Base-by-base conservation (phyloP, 805 yeast genomes). In the Cyberlindnera suaveolens region DNA sequence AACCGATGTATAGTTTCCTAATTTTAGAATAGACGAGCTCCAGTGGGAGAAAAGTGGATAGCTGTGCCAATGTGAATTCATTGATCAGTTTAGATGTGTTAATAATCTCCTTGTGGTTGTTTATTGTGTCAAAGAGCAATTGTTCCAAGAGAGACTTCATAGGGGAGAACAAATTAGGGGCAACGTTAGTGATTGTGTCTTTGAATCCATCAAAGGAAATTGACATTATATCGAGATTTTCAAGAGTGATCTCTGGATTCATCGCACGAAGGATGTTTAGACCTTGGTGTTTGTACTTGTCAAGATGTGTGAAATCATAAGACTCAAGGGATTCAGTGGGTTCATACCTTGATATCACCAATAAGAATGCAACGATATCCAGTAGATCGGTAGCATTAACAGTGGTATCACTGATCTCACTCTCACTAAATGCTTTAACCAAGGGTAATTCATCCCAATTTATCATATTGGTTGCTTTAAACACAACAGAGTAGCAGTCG, bases 1-100 rank as follows among this genome's bases (percentile, higher is more conserved):
- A 66, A 0, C 95, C 96, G 8, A 73, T 68, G 53, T 82, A 90
- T 10, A 90, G 70, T 51, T 77, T 78, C 36, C 77, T 68, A 41
- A 85, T 56, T 35, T 75, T 71, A 4, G 74, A 64, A 18, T 65
- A 66, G 0, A 77, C 63, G 4, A 75, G 49, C 26, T 66, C 72
- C 1, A 61, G 54, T 1, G 67, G 67, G 39, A 73, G 51, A 17
- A 65, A 53, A 0, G 71, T 58, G 2, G 68, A 61, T 14, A 78
- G 52, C 46, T 74, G 78, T 0, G 77, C 62, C 5, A 66, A 43
- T 4, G 64, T 48, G 10, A 57, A 70, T 39, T 64, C 61, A 48
- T 65, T 63, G 32, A 79, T 54, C 15, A 77, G 51, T 46, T 67
- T 64, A 5, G 78, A 51, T 2, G 49, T 42, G 1, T 39, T 52